Base-by-base conservation (phyloP, 805 yeast genomes). In the Lachancea thermotolerans region DNA sequence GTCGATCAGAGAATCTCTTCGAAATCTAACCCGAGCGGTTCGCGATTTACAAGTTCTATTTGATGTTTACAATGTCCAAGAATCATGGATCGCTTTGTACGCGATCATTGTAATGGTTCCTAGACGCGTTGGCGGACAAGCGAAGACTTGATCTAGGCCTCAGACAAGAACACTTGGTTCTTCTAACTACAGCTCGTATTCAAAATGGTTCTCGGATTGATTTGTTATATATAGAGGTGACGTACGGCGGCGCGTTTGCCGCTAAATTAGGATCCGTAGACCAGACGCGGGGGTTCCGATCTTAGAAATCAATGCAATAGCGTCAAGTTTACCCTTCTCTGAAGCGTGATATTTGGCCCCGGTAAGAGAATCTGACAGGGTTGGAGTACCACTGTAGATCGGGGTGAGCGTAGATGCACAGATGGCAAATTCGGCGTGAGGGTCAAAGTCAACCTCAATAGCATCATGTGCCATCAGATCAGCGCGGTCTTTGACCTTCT, bases 221-320 rank as follows among this genome's bases (percentile, higher is more conserved):
- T 21, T 4, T 21, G 25, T 21, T 21, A 21, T 21, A 21, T 21
- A 21, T 21, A 21, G 7, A 4, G 7, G 4, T 21, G 25, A 30
- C 14, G 12, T 30, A 30, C 12, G 4, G 14, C 14, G 14, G 33
- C 12, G 14, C 33, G 33, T 12, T 14, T 14, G 33, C 37, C 16
- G 21, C 45, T 41, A 57, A 35, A 56, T 47, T 45, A 58, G 67
- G 25, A 70, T 62, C 62, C 95, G 80, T 58, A 91, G 74, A 17
- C 98, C 98, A 10, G 96, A 83, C 10, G 95, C 93, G 15, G 93
- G 86, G 12, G 91, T 88, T 15, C 99, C 99, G 52, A 93, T 79
- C 44, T 74, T 70, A 3, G 96, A 83, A 49, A 95, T 71, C 41
- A 73, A 65, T 1, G 97, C 85, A 50, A 93, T 80, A 41, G 68